These are phyloP conservation scores for Torrubiella hemipterigena DNA, from an alignment of 2,329 filamentous ascomycete genomes.

Conservation along the genomic window DNA sequence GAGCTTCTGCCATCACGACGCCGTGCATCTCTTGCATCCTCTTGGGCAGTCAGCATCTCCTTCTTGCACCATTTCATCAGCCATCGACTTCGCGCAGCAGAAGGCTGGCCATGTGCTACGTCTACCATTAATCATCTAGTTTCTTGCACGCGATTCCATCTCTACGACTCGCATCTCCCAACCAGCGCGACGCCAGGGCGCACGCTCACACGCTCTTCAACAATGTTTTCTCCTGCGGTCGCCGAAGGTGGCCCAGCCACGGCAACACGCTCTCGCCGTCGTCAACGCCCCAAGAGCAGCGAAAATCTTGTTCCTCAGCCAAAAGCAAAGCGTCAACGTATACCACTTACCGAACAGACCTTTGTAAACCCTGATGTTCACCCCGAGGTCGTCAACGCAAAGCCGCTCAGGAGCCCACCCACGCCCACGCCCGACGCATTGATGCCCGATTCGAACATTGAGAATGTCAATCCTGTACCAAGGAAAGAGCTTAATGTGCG, in stretches of 20 bases:
- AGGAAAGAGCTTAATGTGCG: constrained; percentile 46
- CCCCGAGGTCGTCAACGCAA: constrained; percentile 45
- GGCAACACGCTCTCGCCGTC: constrained; percentile 47
- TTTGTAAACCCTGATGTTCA: constrained; percentile 37
- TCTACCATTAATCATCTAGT: too few species aligned
- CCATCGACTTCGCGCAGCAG: too few species aligned
- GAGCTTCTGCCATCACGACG: too few species aligned
- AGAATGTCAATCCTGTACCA: constrained; percentile 24
- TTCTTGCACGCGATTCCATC: too few species aligned
- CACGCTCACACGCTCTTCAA: too few species aligned
- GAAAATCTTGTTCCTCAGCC: constrained; percentile 44
- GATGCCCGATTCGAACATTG: constrained; percentile 32
- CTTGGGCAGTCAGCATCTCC: too few species aligned
- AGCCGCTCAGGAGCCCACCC: constrained; percentile 36
- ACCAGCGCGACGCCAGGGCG: too few species aligned
- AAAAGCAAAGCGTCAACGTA: constrained; percentile 51
- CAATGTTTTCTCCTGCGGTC: constrained; percentile 51
- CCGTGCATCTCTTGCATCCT: too few species aligned
- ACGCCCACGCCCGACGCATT: constrained; percentile 28
- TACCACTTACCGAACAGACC: constrained; percentile 45
- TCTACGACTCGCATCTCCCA: too few species aligned
- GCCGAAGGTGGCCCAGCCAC: constrained; percentile 40
- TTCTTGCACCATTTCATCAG: too few species aligned
- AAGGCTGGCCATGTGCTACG: too few species aligned
- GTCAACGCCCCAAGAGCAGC: constrained; percentile 45